A percentile compares a stretch with the other conserved stretches of the same genome.
Evolutionary conservation across 176 grass and related monocot species (phyloP).

Genomic region (Typha latifolia): DNA sequence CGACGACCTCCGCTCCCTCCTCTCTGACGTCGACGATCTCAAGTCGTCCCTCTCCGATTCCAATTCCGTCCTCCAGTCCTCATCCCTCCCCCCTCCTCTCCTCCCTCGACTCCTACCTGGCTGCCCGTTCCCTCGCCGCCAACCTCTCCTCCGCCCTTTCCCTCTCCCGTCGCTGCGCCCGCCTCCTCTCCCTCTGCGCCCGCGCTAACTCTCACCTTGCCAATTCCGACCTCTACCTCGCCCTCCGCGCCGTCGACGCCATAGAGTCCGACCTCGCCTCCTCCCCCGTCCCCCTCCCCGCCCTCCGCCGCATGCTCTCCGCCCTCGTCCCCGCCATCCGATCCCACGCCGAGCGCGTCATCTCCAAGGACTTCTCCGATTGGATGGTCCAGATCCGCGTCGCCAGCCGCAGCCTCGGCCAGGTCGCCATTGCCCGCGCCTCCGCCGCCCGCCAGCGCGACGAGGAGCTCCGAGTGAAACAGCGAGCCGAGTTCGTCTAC

Average conservation of each 20-base stretch:
- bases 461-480: slow-evolving; percentile 80
- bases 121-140: slow-evolving; percentile 51
- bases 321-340: slow-evolving; percentile 63
- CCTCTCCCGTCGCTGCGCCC: slow-evolving; percentile 53
- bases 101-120: slow-evolving; percentile 75
- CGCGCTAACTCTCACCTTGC: slow-evolving; percentile 67
- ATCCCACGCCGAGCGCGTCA: slow-evolving; percentile 73
- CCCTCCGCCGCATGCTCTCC: slow-evolving; percentile 73
- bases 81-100: slow-evolving; percentile 62
- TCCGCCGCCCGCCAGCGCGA: slow-evolving; percentile 77
- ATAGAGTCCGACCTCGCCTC: slow-evolving; percentile 58
- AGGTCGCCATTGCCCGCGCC: slow-evolving; percentile 85
- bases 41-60: slow-evolving; percentile 73
- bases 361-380: slow-evolving; percentile 81
- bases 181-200: slow-evolving; percentile 61
- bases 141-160: slow-evolving; percentile 65
- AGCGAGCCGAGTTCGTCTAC: slow-evolving; percentile 60
- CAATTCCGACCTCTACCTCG: slow-evolving; percentile 65
- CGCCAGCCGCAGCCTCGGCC: slow-evolving; percentile 77
- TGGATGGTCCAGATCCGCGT: slow-evolving; percentile 98
- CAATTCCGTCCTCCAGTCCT: slow-evolving; percentile 60
- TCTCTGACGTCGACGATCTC: slow-evolving; percentile 72
- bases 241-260: slow-evolving; percentile 75
- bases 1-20: slow-evolving; percentile 95
- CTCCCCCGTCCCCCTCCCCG: slow-evolving; percentile 47